A percentile compares a stretch with the other conserved stretches of the same genome.
Evolutionary conservation across 2,329 filamentous ascomycete genomes (phyloP).

Genomic region (Lanzia echinophila): DNA sequence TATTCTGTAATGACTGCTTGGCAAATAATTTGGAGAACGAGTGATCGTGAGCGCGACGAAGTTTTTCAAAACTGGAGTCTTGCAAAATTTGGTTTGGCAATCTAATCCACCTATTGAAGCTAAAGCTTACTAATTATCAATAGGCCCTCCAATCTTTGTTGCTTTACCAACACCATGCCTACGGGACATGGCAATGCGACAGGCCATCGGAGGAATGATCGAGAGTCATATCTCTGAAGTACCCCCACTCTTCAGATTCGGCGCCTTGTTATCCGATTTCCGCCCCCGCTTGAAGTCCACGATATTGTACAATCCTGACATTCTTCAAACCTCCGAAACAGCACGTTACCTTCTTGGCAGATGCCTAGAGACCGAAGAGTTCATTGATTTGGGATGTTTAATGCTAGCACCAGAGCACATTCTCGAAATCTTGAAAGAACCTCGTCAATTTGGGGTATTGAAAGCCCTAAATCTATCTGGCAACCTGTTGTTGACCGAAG

Average conservation of each 20-base stretch:
- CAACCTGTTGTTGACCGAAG: background rate
- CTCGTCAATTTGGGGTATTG: background rate
- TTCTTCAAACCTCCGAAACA: background rate
- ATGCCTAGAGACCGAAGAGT: background rate
- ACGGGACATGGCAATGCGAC: no score
- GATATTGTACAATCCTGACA: background rate
- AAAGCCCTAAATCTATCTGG: background rate
- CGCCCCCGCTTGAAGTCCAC: background rate
- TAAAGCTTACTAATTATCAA: no score
- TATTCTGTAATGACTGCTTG: background rate
- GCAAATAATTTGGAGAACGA: background rate
- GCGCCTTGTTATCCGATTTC: background rate
- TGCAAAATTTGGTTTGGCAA: no score
- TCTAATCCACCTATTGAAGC: no score
- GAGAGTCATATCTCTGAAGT: no score
- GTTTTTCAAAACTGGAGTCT: no score
- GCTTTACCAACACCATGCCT: no score
- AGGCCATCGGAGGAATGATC: no score
- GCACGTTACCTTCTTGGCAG: background rate
- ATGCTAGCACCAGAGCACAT: background rate
- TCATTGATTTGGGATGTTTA: background rate
- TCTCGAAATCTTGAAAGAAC: background rate
- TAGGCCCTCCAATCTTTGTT: no score
- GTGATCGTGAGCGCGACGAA: no score
- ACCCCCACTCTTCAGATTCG: no score